Evolutionary conservation across 352 stramenopile genomes (phyloP).

Genomic region (Globisporangium cederbergense): DNA sequence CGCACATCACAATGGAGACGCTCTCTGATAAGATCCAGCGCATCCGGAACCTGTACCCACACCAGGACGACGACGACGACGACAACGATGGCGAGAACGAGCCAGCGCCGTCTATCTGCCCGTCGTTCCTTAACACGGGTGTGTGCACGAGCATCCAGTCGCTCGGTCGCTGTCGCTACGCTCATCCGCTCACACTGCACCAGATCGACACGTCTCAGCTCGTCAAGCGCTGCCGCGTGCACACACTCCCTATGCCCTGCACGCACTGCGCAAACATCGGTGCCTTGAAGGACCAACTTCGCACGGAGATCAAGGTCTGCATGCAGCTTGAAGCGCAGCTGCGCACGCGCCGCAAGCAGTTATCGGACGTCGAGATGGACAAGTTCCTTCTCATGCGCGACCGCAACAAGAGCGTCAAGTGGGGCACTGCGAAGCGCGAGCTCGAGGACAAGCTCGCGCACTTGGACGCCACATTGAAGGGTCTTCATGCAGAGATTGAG

Average conservation of each 20-base stretch:
- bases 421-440: constrained; percentile 50
- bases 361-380: constrained; percentile 46
- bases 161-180: constrained; percentile 58
- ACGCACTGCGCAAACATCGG: constrained; percentile 49
- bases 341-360: constrained; percentile 23
- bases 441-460: constrained; percentile 34
- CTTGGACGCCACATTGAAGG: constrained; percentile 26
- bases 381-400: constrained; percentile 44
- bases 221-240: constrained; percentile 28
- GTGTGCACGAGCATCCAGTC: constrained; percentile 61
- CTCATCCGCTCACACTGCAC: constrained; percentile 48
- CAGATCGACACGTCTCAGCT: constrained; percentile 48
- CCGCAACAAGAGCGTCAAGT: constrained; percentile 43
- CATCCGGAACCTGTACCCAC: constrained; percentile 44
- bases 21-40: constrained; percentile 43
- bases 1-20: constrained; percentile 44
- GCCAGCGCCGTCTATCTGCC: constrained; percentile 28
- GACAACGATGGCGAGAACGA: constrained; percentile 2
- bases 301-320: constrained; percentile 19
- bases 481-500: constrained; percentile 18
- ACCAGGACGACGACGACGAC: constrained; percentile 15
- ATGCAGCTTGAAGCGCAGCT: constrained; percentile 35
- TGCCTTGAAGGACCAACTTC: constrained; percentile 22
- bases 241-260: constrained; percentile 44
- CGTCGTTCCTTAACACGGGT: constrained; percentile 42